Base-by-base conservation (phyloP, 208 protist species). In the Leishmania gerbilli region DNA sequence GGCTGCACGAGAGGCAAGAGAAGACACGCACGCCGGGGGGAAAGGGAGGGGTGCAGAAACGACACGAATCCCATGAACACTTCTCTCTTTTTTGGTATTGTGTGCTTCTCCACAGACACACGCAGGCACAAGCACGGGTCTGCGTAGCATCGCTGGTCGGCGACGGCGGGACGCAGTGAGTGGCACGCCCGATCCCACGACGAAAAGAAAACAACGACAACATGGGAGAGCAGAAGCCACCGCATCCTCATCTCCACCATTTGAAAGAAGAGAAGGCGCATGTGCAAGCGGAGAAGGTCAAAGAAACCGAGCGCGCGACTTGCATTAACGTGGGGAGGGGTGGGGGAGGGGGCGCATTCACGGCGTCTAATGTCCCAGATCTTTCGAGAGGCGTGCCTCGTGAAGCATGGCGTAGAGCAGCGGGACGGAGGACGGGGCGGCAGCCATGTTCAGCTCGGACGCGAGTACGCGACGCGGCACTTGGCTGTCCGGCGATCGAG, bases 361-460 rank as follows among this genome's bases (percentile, higher is more conserved):
- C 40, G 47, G 9, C 13, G 51, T 47, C 58, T 34, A 81, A 42
- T 75, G 71, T 3, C 74, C 62, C 80, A 91, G 77, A 56, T 95
- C 94, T 40, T 81, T 85, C 15, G 88, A 89, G 4, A 89, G 84
- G 19, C 91, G 88, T 19, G 82, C 84, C 77, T 97, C 92, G 64
- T 97, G 91, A 69, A 98, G 82, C 83, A 96, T 93, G 6, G 93
- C 85, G 84, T 97, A 97, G 15, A 97, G 82, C 49, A 97, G 84
- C 9, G 93, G 93, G 15, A 95, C 84, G 1, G 90, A 88, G 3
- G 88, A 67, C 24, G 95, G 93, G 31, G 93, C 95, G 27, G 89
- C 90, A 17, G 85, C 82, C 79, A 97, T 84, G 64, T 94, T 95
- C 76, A 97, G 84, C 80, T 98, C 89, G 5, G 88, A 79, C 58